A percentile compares a stretch with the other conserved stretches of the same genome.
Evolutionary conservation across 371 early-diverging fungal species (phyloP).

Genomic region (Funneliformis caledonium): DNA sequence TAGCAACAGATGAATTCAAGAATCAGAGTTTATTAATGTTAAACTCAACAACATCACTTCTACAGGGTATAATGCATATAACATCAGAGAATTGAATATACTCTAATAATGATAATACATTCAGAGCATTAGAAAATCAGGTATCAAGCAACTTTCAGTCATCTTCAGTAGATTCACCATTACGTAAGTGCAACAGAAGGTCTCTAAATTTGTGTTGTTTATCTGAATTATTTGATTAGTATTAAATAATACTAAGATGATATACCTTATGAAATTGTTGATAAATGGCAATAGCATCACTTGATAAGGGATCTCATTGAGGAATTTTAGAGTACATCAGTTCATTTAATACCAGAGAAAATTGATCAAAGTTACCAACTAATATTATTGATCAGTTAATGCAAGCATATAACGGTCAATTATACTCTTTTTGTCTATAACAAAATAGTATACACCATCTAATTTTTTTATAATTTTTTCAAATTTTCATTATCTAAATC

Average conservation of each 20-base stretch:
- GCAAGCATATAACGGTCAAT: neutral
- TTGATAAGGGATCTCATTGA: too few relatives aligned
- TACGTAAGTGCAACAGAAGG: too few relatives aligned
- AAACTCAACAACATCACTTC: neutral
- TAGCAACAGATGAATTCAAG: neutral
- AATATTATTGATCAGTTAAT: neutral
- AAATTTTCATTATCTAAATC: neutral
- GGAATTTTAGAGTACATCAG: too few relatives aligned
- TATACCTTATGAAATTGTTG: neutral
- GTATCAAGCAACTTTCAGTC: neutral
- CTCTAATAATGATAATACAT: neutral
- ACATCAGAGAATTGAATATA: neutral
- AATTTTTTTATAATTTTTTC: neutral
- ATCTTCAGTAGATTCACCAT: neutral
- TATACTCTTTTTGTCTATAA: neutral
- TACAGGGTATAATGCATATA: neutral
- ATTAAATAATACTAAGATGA: neutral
- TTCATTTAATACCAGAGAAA: neutral
- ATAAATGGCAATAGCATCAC: neutral
- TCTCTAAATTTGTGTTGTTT: neutral
- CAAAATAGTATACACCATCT: neutral
- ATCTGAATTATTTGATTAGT: neutral
- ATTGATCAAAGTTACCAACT: constrained; percentile 1
- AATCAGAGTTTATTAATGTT: neutral
- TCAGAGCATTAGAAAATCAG: neutral